Evolutionary conservation across 768 basidiomycete genomes (phyloP).

Genomic region (Mycena vitilis): DNA sequence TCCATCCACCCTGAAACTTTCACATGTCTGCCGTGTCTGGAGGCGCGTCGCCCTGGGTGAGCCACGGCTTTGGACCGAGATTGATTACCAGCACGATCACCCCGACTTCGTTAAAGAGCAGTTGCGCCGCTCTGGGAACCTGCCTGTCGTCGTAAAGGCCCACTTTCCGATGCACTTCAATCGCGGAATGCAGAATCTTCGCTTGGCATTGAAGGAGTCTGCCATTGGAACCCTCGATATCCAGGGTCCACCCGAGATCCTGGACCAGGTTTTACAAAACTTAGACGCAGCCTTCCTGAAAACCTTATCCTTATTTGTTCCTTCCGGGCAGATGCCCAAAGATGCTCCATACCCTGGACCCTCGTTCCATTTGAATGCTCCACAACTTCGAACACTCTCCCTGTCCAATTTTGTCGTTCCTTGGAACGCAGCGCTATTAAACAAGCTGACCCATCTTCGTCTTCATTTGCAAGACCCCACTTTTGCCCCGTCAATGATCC

Average conservation of each 20-base stretch:
- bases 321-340: conserved; percentile 12
- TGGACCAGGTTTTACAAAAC: conserved; percentile 12
- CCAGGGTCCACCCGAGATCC: conserved; percentile 11
- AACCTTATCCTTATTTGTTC: conserved; percentile 23
- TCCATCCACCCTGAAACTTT: conserved; percentile 4
- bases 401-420: conserved; percentile 24
- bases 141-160: conserved; percentile 10
- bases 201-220: conserved; percentile 5
- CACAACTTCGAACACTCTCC: conserved; percentile 14
- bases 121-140: conserved; percentile 3
- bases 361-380: conserved; percentile 13
- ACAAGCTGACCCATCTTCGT: conserved; percentile 22
- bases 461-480: conserved; percentile 12
- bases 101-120: conserved; percentile 17
- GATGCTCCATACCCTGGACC: conserved; percentile 8
- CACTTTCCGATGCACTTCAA: conserved; percentile 15
- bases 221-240: conserved; percentile 21
- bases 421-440: conserved; percentile 15
- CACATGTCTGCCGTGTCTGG: conserved; percentile 18
- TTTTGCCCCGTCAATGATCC: conserved; percentile 17
- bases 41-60: conserved; percentile 1
- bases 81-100: conserved; percentile 17
- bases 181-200: conserved; percentile 20
- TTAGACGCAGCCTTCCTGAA: conserved; percentile 6
- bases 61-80: conserved; percentile 7